Evolutionary conservation across 768 basidiomycete species (phyloP), one percentile per base, ranked within the genome.

Genomic region (Jaapia argillacea): DNA sequence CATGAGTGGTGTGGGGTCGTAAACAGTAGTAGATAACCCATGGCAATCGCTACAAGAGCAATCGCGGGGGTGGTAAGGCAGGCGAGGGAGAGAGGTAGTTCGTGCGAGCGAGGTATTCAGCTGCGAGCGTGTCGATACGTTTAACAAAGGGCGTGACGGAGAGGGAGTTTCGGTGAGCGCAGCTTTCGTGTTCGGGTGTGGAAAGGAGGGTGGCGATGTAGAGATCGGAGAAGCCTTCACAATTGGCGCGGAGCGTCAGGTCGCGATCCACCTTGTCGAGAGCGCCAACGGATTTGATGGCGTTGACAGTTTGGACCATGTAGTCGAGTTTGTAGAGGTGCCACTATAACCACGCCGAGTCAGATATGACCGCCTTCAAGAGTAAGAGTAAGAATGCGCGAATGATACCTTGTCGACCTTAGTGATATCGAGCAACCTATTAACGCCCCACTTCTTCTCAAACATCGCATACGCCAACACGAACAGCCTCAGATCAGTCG

Each of bases 1-100:
- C n/a, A n/a, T n/a, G n/a, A n/a, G n/a, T n/a, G n/a, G n/a, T n/a
- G n/a, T n/a, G n/a, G n/a, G n/a, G n/a, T n/a, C n/a, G n/a, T n/a
- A n/a, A n/a, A n/a, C n/a, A n/a, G n/a, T n/a, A n/a, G n/a, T n/a
- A n/a, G n/a, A n/a, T n/a, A n/a, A n/a, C n/a, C n/a, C n/a, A n/a
- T n/a, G n/a, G n/a, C n/a, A n/a, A n/a, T n/a, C n/a, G n/a, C n/a
- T n/a, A n/a, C n/a, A n/a, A n/a, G n/a, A n/a, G n/a, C n/a, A n/a
- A n/a, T n/a, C n/a, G n/a, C n/a, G n/a, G n/a, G n/a, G n/a, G n/a
- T n/a, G n/a, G n/a, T n/a, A n/a, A n/a, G n/a, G n/a, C n/a, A n/a
- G n/a, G n/a, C n/a, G n/a, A n/a, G n/a, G n/a, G n/a, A n/a, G n/a
- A 99, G 45, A 99, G 84, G 66, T 98, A 98, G 70, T 98, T 98